Evolutionary conservation across 495 filamentous ascomycete genomes (phyloP), one percentile per base, ranked within the genome.

Genomic region (Penicillium soppii): DNA sequence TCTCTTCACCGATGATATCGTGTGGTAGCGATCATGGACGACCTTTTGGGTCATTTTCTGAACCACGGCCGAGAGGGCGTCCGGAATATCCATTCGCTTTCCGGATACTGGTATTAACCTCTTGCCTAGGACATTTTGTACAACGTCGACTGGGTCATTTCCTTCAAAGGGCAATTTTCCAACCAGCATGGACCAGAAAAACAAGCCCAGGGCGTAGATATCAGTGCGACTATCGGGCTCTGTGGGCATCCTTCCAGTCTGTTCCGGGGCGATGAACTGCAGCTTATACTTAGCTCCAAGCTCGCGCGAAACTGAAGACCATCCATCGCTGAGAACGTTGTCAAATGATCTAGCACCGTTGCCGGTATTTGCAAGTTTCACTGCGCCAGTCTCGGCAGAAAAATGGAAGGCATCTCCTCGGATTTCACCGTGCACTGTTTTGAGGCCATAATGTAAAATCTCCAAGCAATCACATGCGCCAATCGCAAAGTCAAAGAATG

Each of bases 181-280:
- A 13, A 86, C 86, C 37, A 96, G 73, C 71, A 95, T 83, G 20
- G 78, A 88, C 86, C 88, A 96, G 62, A 95, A 92, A 5, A 95
- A 66, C 45, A 95, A 79, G 10, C 91, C 91, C 2, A 95, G 75
- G 2, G 88, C 89, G 64, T 95, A 96, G 27, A 95, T 91, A 68
- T 95, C 91, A 8, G 91, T 95, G 38, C 91, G 80, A 47, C 82
- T 88, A 69, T 96, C 91, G 1, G 91, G 91, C 59, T 94, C 90
- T 15, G 87, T 90, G 2, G 89, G 87, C 81, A 95, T 86, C 13
- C 91, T 83, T 20, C 91, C 91, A 12, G 91, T 96, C 74, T 95
- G 91, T 57, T 96, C 91, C 0, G 91, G 90, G 36, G 89, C 90
- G 63, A 96, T 91, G 59, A 85, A 95, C 50, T 90, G 82, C 17